These are phyloP conservation scores for Hypoxylon sp. DNA, from an alignment of 2,329 filamentous ascomycete genomes.

Conservation along the genomic window DNA sequence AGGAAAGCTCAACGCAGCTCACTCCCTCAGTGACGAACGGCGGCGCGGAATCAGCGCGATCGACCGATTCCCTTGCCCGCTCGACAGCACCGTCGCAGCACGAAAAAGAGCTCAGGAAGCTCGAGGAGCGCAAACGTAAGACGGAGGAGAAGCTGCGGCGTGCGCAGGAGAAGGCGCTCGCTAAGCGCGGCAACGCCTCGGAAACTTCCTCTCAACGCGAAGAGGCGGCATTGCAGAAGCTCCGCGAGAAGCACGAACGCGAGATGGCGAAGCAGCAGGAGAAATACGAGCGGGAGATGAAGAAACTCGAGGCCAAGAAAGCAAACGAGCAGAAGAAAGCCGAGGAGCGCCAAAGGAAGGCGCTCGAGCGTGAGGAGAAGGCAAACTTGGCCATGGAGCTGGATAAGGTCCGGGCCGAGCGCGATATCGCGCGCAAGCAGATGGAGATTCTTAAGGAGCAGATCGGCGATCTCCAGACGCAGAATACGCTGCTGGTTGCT, in stretches of 20 bases:
- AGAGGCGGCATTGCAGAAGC: slow-evolving; percentile 65
- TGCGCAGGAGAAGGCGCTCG: slow-evolving; percentile 49
- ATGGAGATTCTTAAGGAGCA: slow-evolving; percentile 68
- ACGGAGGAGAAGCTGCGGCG: slow-evolving; percentile 59
- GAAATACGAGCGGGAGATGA: slow-evolving; percentile 74
- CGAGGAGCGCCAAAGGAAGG: slow-evolving; percentile 66
- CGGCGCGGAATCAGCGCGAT: slow-evolving; percentile 54
- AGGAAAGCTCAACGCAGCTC: slow-evolving; percentile 38
- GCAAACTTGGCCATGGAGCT: slow-evolving; percentile 65
- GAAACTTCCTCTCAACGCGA: slow-evolving; percentile 50
- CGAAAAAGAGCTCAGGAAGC: slow-evolving; percentile 75
- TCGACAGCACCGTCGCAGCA: slow-evolving; percentile 57
- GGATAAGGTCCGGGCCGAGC: slow-evolving; percentile 66
- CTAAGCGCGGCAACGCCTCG: slow-evolving; percentile 62
- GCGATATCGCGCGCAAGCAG: slow-evolving; percentile 67
- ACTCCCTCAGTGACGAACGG: slow-evolving; percentile 47
- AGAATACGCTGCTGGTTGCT: slow-evolving; percentile 72
- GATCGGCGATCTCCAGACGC: slow-evolving; percentile 70
- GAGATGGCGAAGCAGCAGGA: slow-evolving; percentile 77
- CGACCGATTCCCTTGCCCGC: slow-evolving; percentile 58
- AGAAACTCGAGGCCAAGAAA: slow-evolving; percentile 75
- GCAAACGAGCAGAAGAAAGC: slow-evolving; percentile 73
- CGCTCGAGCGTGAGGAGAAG: slow-evolving; percentile 68
- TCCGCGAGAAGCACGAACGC: slow-evolving; percentile 73
- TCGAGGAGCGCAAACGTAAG: slow-evolving; percentile 68